Evolutionary conservation across 1,139 yeast species (phyloP), one percentile per base, ranked within the genome.

Genomic region (Pichia terricola): DNA sequence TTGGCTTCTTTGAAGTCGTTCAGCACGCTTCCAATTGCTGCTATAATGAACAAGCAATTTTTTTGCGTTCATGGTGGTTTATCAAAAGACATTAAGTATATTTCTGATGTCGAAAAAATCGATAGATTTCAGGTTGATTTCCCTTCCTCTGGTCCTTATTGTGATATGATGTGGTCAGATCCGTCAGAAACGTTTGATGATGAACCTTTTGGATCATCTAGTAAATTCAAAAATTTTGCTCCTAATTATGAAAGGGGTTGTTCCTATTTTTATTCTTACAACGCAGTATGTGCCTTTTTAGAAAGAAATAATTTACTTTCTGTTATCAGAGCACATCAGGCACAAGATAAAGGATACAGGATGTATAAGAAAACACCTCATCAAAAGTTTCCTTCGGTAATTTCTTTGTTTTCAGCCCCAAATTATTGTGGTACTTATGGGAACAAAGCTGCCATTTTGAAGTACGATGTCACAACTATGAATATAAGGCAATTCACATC

Each of bases 41-140:
- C 97, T 0, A 70, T 91, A 35, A 85, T 91, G 94, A 89, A 89
- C 66, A 81, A 81, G 52, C 97, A 91, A 63, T 89, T 91, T 56
- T 82, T 91, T 62, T 91, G 98, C 65, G 95, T 89, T 42, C 98
- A 89, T 62, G 98, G 97, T 44, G 97, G 97, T n/a, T 70, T 89
- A 26, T 85, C 95, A 11, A 96, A 96, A 3, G 94, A 87, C 45
- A 67, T 89, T 51, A 75, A 71, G 48, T 68, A 81, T 3, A 69
- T 87, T 41, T 81, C 80, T 44, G 96, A 89, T 59, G 66, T 91
- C 40, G 70, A 73, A 34, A 70, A 67, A 41, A 67, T 91, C 37
- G 79, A 89, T 63, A 72, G 98, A 50, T 91, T 89, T 67, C 72
- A 84, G 50, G 95, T 89, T 59, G 96, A 96, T 33, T 56, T 58